These are phyloP conservation scores for Penstemon eatonii DNA, from an alignment of 257 asterid species.

Conservation along the genomic window DNA sequence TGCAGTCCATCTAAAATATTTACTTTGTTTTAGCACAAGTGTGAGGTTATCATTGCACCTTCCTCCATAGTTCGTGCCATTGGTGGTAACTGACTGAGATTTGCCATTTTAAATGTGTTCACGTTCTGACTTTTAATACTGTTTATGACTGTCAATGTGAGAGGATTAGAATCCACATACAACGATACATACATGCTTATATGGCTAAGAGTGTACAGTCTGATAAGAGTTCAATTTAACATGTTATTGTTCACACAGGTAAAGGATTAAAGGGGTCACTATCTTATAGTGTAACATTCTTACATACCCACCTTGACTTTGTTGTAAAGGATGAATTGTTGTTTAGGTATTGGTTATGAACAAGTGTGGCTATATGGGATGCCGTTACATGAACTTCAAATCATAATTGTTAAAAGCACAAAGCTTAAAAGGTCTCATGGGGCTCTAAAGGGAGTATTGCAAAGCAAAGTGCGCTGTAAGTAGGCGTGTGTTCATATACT, in stretches of 20 bases:
- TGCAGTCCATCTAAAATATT: slow-evolving; percentile 6
- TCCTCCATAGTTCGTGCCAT: background rate
- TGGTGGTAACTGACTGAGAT: background rate
- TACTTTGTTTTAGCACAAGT: slow-evolving; percentile 4
- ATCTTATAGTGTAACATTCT: background rate
- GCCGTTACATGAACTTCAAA: background rate
- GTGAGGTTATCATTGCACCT: slow-evolving; percentile 9
- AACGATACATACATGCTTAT: background rate
- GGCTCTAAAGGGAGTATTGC: too few relatives aligned
- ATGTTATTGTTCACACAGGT: background rate
- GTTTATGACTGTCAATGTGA: slow-evolving; percentile 15
- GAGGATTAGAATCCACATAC: slow-evolving; percentile 14
- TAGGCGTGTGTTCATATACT: too few relatives aligned
- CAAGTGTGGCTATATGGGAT: background rate
- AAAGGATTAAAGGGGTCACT: background rate
- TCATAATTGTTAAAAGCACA: too few relatives aligned
- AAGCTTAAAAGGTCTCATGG: too few relatives aligned
- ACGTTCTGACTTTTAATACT: background rate
- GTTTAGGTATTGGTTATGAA: background rate
- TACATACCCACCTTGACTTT: background rate
- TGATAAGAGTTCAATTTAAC: background rate
- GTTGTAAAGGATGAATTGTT: background rate
- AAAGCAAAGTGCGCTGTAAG: too few relatives aligned
- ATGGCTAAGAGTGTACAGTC: background rate
- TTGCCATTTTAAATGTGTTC: slow-evolving; percentile 2